phyloP scores from a whole-genome alignment of 2,329 filamentous ascomycete species.

The Xylaria sp. region DNA sequence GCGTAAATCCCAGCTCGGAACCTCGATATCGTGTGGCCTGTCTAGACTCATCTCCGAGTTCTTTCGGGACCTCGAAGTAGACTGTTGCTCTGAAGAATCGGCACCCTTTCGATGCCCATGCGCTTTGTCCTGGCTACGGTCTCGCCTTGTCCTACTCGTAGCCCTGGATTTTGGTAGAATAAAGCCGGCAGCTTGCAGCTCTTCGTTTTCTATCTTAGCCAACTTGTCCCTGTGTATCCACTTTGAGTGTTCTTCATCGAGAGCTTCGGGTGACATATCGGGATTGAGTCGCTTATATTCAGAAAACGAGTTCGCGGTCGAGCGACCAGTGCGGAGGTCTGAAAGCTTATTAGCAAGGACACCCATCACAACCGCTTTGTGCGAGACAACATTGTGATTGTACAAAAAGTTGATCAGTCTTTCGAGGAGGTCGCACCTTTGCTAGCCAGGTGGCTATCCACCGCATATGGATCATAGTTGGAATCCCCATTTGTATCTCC shows the following conservation, averaged over 20 bases:
- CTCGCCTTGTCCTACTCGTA: slow-evolving; percentile 51
- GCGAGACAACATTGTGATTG: background rate
- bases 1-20: slow-evolving; percentile 70
- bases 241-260: slow-evolving; percentile 64
- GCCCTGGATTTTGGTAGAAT: slow-evolving; percentile 58
- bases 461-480: slow-evolving; percentile 26
- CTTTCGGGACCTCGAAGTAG: slow-evolving; percentile 45
- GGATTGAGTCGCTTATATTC: slow-evolving; percentile 37
- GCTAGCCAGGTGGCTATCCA: slow-evolving; percentile 27
- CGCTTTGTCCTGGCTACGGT: slow-evolving; percentile 45
- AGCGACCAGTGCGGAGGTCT: slow-evolving; percentile 30
- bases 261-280: slow-evolving; percentile 33
- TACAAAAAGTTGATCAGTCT: background rate
- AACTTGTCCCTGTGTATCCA: slow-evolving; percentile 89
- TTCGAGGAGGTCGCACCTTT: slow-evolving; percentile 29
- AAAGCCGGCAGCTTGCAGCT: slow-evolving; percentile 79
- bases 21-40: slow-evolving; percentile 43
- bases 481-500: slow-evolving; percentile 25
- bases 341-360: slow-evolving; percentile 20
- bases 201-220: slow-evolving; percentile 77
- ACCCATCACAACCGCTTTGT: background rate
- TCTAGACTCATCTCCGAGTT: slow-evolving; percentile 47
- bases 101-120: slow-evolving; percentile 38
- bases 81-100: slow-evolving; percentile 37
- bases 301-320: slow-evolving; percentile 19